Percentiles rank a stretch among this genome's conserved stretches.
Conservation (phyloP, 805 yeast species). For the Maudiozyma pseudohumilis region DNA sequence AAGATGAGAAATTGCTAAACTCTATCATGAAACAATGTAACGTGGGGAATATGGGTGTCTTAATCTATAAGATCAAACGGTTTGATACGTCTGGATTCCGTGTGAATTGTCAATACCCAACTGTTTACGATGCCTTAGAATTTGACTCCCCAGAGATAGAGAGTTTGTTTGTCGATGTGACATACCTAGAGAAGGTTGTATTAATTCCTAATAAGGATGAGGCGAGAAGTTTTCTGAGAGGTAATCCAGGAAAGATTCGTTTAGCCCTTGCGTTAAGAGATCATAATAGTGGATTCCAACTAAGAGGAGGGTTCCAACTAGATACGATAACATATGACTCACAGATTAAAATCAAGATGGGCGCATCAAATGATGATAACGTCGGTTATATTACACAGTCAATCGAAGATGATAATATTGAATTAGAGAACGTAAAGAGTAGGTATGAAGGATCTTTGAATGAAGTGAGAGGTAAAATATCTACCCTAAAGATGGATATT, state of each 20-base stretch:
- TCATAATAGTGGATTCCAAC: conserved; percentile 35
- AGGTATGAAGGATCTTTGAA: conserved; percentile 8
- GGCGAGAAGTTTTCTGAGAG: conserved; percentile 39
- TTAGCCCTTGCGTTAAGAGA: conserved; percentile 36
- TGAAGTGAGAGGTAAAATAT: conserved; percentile 6
- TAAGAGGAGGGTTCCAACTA: conserved; percentile 38
- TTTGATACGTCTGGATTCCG: conserved; percentile 42
- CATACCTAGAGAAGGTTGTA: conserved; percentile 48
- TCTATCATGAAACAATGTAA: conserved; percentile 27
- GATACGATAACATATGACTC: conserved; percentile 44
- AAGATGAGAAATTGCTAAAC: conserved; percentile 44
- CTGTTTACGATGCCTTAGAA: conserved; percentile 52
- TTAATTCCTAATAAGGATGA: conserved; percentile 41
- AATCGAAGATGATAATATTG: conserved; percentile 13
- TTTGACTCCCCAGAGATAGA: conserved; percentile 45
- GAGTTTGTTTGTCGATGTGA: conserved; percentile 55
- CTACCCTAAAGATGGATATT: conserved; percentile 22
- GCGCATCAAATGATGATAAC: conserved; percentile 16
- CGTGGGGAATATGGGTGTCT: conserved; percentile 41
- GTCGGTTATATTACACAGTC: conserved; percentile 14
- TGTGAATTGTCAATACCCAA: conserved; percentile 34
- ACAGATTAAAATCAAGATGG: conserved; percentile 14
- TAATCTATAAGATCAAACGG: conserved; percentile 16
- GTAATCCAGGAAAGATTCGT: conserved; percentile 32
- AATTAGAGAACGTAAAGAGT: conserved; percentile 22